A percentile compares a stretch with the other conserved stretches of the same genome.
Evolutionary conservation across 257 asterid species (phyloP).

Genomic region (Lantana camara): DNA sequence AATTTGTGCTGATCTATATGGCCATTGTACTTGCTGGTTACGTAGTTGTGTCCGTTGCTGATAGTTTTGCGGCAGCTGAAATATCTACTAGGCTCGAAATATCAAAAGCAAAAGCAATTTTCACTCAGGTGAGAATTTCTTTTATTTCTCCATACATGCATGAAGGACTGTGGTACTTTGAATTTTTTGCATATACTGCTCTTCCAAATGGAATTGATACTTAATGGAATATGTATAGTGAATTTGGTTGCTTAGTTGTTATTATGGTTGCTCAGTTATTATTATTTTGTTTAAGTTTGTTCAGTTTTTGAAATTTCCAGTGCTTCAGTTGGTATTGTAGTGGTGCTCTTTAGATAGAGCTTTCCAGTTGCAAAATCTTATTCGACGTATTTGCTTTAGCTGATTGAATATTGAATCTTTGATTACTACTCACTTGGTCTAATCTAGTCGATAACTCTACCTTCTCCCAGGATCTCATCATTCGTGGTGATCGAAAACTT

Average conservation of each 20-base stretch:
- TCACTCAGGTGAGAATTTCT: slow-evolving; percentile 70
- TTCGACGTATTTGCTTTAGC: slow-evolving; percentile 9
- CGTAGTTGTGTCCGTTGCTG: slow-evolving; percentile 94
- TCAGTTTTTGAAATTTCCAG: slow-evolving; percentile 10
- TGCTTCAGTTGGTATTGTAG: neutral
- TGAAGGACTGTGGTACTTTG: slow-evolving; percentile 14
- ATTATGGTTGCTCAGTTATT: no score
- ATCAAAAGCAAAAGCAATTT: slow-evolving; percentile 86
- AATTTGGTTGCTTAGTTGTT: slow-evolving; percentile 10
- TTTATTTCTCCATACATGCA: slow-evolving; percentile 21
- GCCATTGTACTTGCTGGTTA: slow-evolving; percentile 94
- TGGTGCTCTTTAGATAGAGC: neutral
- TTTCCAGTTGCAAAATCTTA: slow-evolving; percentile 17
- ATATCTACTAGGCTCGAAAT: slow-evolving; percentile 84
- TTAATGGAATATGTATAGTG: slow-evolving; percentile 3
- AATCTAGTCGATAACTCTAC: slow-evolving; percentile 13
- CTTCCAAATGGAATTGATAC: neutral
- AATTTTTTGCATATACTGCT: slow-evolving; percentile 3
- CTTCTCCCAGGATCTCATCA: slow-evolving; percentile 69
- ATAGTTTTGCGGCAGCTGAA: slow-evolving; percentile 90
- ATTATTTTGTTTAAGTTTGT: neutral
- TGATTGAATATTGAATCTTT: slow-evolving; percentile 24
- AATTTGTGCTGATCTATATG: slow-evolving; percentile 85
- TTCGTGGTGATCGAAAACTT: slow-evolving; percentile 73
- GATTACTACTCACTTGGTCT: slow-evolving; percentile 24